Base-by-base conservation (phyloP, 768 basidiomycete species). In the Lactifluus hygrophoroides region DNA sequence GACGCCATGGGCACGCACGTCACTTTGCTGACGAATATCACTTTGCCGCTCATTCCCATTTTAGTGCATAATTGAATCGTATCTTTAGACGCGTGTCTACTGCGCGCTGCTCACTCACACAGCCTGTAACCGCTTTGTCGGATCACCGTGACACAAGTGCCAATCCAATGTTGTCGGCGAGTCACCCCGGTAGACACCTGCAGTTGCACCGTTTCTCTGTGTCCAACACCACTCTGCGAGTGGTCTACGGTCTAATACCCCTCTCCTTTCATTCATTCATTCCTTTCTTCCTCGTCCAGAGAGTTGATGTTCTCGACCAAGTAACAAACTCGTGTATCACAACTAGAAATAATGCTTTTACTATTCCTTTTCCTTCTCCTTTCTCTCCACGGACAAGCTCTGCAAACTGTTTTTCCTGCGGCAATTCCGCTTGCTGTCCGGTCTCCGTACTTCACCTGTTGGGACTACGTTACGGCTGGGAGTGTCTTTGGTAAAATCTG, bases 371-470 rank as follows among this genome's bases (percentile, higher is more conserved):
- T 10, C 7, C 21, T 52, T 21, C 21, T 35, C 21, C 3, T 51
- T 37, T 35, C 51, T 14, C n/a, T 3, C 8, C 19, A 11, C 32
- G 57, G 30, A 23, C 42, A 4, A 28, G 51, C 60, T 2, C 54
- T 50, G 38, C 54, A 60, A 28, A 30, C 65, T 0, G 48, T 66
- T 58, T 62, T 62, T 32, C 68, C 69, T 6, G 47, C 64, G 11
- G 57, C 61, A 40, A 43, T 68, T 38, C 69, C 69, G 32, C 62
- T 70, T 19, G 61, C 65, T 17, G 63, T 69, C 23, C 64, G 68
- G n/a, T 66, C 68, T 8, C 68, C 69, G 16, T 68, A 67, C 51
- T 50, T 69, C 27, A 67, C 56, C 16, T 56, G 51, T 42, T 70
- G 69, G 69, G 35, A 55, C 13, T 16, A 17, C 5, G 35, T 54